phyloP scores from a whole-genome alignment of 768 basidiomycete species.

The Ramaria rubella region DNA sequence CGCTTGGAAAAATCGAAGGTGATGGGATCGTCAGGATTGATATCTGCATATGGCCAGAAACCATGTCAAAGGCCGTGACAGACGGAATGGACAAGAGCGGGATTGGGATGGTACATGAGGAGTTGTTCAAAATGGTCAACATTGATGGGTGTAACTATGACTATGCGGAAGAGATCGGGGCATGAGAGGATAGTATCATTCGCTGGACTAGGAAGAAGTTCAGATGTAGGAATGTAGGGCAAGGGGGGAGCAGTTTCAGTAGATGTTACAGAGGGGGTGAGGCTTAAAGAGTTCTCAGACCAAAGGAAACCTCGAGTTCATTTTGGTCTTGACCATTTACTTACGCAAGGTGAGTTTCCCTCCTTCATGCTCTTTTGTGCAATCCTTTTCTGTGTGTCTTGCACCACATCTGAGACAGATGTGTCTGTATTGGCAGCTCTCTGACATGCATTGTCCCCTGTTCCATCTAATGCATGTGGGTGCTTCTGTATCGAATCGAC shows the following conservation, averaged over 20 bases:
- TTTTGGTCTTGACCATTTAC: background rate
- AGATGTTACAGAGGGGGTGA: too few species aligned
- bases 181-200: constrained; percentile 20
- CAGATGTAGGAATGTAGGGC: constrained; percentile 10
- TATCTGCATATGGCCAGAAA: too few species aligned
- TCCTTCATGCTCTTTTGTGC: background rate
- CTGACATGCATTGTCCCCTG: background rate
- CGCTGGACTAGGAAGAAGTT: constrained; percentile 12
- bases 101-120: constrained; percentile 32
- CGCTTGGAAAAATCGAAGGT: background rate
- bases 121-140: constrained; percentile 25
- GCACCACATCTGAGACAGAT: background rate
- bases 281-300: background rate
- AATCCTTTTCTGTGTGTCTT: background rate
- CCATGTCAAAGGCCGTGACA: constrained; percentile 26
- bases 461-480: background rate
- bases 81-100: constrained; percentile 30
- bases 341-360: background rate
- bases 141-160: constrained; percentile 32
- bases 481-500: too few species aligned
- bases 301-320: background rate
- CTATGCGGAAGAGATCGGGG: constrained; percentile 30
- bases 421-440: background rate
- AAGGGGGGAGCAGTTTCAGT: constrained; percentile 12
- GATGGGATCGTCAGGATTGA: too few species aligned